Percentiles rank a stretch among this genome's conserved stretches.
These are phyloP conservation scores for Fraxinus velutina DNA, from an alignment of 305 asterid species.

Conservation along the genomic window DNA sequence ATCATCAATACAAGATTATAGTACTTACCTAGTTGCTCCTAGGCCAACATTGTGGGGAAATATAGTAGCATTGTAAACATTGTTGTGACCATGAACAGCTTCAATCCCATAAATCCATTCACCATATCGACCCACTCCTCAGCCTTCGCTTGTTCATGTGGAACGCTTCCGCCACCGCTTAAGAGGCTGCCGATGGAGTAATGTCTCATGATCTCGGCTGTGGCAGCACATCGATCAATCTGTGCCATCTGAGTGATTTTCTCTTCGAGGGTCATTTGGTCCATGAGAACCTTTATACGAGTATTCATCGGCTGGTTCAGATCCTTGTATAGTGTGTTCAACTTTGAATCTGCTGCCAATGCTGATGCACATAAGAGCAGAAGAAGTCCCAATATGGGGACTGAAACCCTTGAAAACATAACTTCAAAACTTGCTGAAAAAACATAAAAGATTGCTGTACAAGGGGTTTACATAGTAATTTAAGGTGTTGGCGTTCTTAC, in stretches of 20 bases:
- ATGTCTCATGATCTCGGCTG: slow-evolving; percentile 29
- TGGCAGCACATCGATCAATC: slow-evolving; percentile 27
- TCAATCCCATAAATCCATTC: slow-evolving; percentile 45
- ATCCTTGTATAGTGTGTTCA: slow-evolving; percentile 36
- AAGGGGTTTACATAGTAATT: no score
- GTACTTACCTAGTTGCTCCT: slow-evolving; percentile 33
- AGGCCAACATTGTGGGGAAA: slow-evolving; percentile 52
- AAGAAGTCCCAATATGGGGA: background rate
- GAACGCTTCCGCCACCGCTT: slow-evolving; percentile 44
- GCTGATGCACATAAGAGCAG: background rate
- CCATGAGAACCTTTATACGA: slow-evolving; percentile 26
- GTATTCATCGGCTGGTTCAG: slow-evolving; percentile 26
- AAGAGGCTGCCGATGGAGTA: slow-evolving; percentile 37
- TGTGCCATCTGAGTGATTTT: slow-evolving; percentile 48
- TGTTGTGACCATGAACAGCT: slow-evolving; percentile 46
- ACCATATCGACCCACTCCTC: slow-evolving; percentile 41
- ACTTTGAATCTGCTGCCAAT: background rate
- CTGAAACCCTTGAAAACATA: slow-evolving; percentile 13
- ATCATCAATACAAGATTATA: no score
- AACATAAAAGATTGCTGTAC: background rate
- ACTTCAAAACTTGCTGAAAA: background rate
- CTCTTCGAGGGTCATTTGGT: slow-evolving; percentile 41
- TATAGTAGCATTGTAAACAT: slow-evolving; percentile 38
- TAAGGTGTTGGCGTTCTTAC: no score
- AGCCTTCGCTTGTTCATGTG: slow-evolving; percentile 26